Conservation (phyloP, 805 yeast species). For the Teunomyces cretensis region DNA sequence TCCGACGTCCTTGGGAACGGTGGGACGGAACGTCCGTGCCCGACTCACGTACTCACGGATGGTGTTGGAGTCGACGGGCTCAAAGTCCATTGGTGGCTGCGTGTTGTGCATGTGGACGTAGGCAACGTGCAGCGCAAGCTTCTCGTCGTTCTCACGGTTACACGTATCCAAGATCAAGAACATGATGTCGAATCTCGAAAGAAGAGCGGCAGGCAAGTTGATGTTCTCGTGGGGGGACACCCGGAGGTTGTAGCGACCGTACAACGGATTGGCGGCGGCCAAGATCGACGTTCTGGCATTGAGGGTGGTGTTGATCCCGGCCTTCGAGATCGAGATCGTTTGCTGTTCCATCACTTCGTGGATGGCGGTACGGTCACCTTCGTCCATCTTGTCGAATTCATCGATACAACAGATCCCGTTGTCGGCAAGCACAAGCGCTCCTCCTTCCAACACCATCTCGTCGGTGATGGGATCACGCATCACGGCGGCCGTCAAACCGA, state of each 20-base stretch:
- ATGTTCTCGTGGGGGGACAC: constrained; percentile 93
- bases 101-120: constrained; percentile 91
- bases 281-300: constrained; percentile 93
- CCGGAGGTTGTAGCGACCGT: constrained; percentile 89
- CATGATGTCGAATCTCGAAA: constrained; percentile 91
- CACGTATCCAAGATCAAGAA: constrained; percentile 87
- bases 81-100: constrained; percentile 76
- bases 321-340: constrained; percentile 94
- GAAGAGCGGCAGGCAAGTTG: constrained; percentile 92
- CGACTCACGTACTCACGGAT: constrained; percentile 85
- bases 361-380: constrained; percentile 92
- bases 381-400: constrained; percentile 99
- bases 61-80: constrained; percentile 74
- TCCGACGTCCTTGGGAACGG: constrained; percentile 77
- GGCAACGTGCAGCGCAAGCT: constrained; percentile 90
- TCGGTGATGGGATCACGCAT: constrained; percentile 99
- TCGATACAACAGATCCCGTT: constrained; percentile 98
- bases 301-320: constrained; percentile 93
- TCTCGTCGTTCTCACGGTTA: constrained; percentile 72
- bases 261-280: constrained; percentile 98
- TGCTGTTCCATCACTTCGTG: constrained; percentile 99
- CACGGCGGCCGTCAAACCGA: constrained; percentile 97
- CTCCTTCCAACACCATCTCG: constrained; percentile 97
- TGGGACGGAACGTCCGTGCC: constrained; percentile 85
- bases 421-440: constrained; percentile 95